Evolutionary conservation across 805 yeast species (phyloP), one percentile per base, ranked within the genome.

Genomic region (Tetrapisispora iriomotensis): DNA sequence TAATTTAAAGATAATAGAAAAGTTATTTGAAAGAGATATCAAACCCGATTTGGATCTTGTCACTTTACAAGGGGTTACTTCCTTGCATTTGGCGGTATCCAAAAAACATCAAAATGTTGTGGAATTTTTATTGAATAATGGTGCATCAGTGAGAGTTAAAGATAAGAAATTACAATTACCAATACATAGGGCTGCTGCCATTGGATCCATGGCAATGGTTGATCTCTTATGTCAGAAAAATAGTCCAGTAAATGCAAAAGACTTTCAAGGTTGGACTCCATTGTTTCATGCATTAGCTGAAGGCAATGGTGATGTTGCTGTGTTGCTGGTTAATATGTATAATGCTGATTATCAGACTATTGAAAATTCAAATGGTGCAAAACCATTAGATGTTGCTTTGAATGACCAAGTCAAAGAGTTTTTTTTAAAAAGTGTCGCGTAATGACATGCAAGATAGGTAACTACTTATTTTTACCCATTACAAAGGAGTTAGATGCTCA

Each of bases 221-320:
- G 66, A 71, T 32, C 51, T 74, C 22, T 62, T 88, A 27, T 68
- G 74, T 4, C 62, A 66, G 32, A 61, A 69, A 5, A 72, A 71
- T 34, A 74, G 80, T 0, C 82, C 83, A 8, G 56, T 87, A 18
- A 82, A 86, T 50, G 68, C 79, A 3, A 71, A 72, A 28, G 96
- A 88, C 53, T 42, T 35, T 22, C 70, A 70, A 38, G 92, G 94
- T 0, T 85, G 92, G 87, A 82, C 94, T 0, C 78, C 95, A 1
- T 57, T 90, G 43, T 95, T 85, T 57, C 94, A 85, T 60, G 95
- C 96, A 0, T 62, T 82, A 40, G 86, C 95, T 0, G 97, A 88
- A 60, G 96, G 95, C 0, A 79, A 79, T 49, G 87, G 81, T 1
- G 95, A 83, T 42, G 74, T 75, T 9, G 95, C 83, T 0, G 66